Percentiles rank a stretch among this genome's conserved stretches.
These are phyloP conservation scores for Quercus dentata DNA, from an alignment of 306 rosid species.

Conservation along the genomic window DNA sequence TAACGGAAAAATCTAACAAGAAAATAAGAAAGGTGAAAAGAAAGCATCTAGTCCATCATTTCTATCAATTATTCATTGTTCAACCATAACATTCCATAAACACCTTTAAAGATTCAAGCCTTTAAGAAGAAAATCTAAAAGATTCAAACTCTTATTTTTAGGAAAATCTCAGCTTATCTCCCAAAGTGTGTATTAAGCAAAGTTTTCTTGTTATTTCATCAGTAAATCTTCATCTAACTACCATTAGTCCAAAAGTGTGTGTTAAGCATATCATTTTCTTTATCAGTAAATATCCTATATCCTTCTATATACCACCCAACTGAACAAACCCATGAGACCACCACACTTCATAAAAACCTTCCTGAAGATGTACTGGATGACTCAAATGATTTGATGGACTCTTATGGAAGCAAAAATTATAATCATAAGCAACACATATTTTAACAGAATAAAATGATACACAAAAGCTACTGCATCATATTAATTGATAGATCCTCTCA, in stretches of 20 bases:
- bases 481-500: constrained; percentile 16
- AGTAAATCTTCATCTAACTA: background rate
- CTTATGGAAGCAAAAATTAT: background rate
- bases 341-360: background rate
- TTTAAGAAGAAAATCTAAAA: background rate
- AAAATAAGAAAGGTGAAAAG: background rate
- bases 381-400: background rate
- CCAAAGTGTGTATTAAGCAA: background rate
- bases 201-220: background rate
- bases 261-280: too few species aligned
- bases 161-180: background rate
- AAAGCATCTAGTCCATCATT: background rate
- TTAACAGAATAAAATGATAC: too few species aligned
- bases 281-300: too few species aligned
- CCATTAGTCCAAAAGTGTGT: background rate
- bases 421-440: background rate
- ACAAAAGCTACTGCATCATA: background rate
- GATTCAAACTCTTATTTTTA: background rate
- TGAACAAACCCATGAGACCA: background rate
- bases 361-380: background rate
- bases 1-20: background rate
- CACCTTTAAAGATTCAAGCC: background rate
- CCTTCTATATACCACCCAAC: too few species aligned
- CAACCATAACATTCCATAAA: background rate
- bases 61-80: background rate